Evolutionary conservation across 495 filamentous ascomycete species (phyloP).

Genomic region (Margaritispora aquatica): DNA sequence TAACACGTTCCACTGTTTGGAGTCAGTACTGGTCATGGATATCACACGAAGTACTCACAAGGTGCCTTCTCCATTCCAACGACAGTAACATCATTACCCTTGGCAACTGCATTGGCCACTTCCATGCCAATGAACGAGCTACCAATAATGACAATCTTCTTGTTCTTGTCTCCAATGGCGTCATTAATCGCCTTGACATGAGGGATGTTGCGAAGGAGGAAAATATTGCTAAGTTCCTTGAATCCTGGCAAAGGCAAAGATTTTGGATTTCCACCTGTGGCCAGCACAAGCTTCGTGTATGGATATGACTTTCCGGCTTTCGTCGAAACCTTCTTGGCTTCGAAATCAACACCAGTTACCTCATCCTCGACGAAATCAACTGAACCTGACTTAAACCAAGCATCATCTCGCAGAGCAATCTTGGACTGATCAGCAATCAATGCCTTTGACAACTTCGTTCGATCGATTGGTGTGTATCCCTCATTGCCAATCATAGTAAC

Average conservation of each 20-base stretch:
- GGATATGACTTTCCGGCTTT: conserved; percentile 59
- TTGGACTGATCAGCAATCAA: conserved; percentile 77
- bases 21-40: neutral
- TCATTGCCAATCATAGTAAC: conserved; percentile 85
- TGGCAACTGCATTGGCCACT: conserved; percentile 68
- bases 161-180: conserved; percentile 76
- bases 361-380: conserved; percentile 72
- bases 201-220: conserved; percentile 66
- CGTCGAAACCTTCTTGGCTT: conserved; percentile 62
- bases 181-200: conserved; percentile 69
- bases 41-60: neutral
- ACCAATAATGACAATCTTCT: conserved; percentile 89
- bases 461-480: conserved; percentile 79
- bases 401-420: conserved; percentile 62
- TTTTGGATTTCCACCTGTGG: conserved; percentile 76
- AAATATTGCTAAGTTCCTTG: conserved; percentile 81
- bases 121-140: conserved; percentile 97
- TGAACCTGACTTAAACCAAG: conserved; percentile 70
- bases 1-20: conserved; percentile 63
- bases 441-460: conserved; percentile 93
- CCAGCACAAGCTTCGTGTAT: conserved; percentile 86
- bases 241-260: conserved; percentile 79
- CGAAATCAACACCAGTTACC: conserved; percentile 71
- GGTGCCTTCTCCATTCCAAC: conserved; percentile 89
- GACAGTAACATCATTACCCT: conserved; percentile 75